phyloP scores from a whole-genome alignment of 495 filamentous ascomycete genomes.

The Penicillium flavigenum region DNA sequence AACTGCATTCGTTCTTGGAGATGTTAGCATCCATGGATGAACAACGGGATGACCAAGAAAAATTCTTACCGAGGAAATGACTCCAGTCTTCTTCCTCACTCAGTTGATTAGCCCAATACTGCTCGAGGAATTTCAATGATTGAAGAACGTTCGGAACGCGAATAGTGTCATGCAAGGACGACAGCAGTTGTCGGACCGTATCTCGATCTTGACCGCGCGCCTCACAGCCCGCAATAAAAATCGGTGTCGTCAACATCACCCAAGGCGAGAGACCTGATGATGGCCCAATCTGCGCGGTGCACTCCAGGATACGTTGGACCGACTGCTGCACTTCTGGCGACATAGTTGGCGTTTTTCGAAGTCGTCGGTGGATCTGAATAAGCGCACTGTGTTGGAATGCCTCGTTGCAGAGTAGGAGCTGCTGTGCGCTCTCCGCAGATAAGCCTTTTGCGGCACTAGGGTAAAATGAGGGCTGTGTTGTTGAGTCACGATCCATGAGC shows the following conservation, averaged over 20 bases:
- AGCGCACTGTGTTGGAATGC: conserved; percentile 49
- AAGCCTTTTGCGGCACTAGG: conserved; percentile 41
- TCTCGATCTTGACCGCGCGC: conserved; percentile 42
- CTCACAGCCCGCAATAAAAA: conserved; percentile 50
- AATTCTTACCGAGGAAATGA: conserved; percentile 42
- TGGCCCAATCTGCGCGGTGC: conserved; percentile 43
- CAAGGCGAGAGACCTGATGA: conserved; percentile 45
- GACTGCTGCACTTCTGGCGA: conserved; percentile 40
- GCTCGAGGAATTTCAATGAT: conserved; percentile 45
- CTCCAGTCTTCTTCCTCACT: conserved; percentile 47
- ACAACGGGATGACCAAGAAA: not conserved
- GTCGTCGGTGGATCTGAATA: conserved; percentile 45
- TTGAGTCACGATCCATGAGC: conserved; percentile 38
- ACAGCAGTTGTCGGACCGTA: conserved; percentile 35
- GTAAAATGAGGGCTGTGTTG: conserved; percentile 38
- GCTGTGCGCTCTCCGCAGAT: conserved; percentile 34
- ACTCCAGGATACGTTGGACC: conserved; percentile 45
- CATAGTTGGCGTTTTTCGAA: conserved; percentile 37
- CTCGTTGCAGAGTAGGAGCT: conserved; percentile 47
- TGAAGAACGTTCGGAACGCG: conserved; percentile 49
- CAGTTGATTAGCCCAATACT: conserved; percentile 43
- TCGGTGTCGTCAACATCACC: conserved; percentile 48
- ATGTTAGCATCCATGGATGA: conserved; percentile 24
- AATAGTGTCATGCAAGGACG: conserved; percentile 45
- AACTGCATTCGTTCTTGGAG: conserved; percentile 44